Evolutionary conservation across 768 basidiomycete genomes (phyloP).

Genomic region (Trametes cingulata): DNA sequence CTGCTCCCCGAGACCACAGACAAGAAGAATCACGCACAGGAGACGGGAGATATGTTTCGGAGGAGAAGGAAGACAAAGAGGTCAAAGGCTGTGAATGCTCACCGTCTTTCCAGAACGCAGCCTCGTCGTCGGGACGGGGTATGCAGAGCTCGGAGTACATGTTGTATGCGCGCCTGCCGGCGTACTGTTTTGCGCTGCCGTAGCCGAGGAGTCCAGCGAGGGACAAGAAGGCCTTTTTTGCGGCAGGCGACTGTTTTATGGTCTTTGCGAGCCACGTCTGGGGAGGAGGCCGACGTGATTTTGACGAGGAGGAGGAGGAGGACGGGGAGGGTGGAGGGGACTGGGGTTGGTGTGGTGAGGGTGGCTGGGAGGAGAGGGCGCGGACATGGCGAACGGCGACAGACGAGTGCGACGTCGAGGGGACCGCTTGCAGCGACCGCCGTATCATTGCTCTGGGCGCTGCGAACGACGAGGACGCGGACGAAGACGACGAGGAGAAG

Average conservation of each 20-base stretch:
- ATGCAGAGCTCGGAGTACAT: constrained; percentile 62
- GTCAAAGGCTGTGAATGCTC: too few species aligned
- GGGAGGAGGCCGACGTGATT: constrained; percentile 1
- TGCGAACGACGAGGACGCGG: too few species aligned
- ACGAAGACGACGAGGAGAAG: too few species aligned
- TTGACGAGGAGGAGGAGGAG: background rate
- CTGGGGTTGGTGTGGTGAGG: background rate
- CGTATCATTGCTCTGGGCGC: too few species aligned
- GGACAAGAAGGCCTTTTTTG: constrained; percentile 46
- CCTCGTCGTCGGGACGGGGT: constrained; percentile 57
- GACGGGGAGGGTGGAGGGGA: background rate
- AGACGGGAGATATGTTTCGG: too few species aligned
- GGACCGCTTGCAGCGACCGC: background rate
- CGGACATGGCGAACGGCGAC: constrained; percentile 1
- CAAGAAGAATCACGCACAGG: too few species aligned
- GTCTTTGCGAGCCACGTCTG: constrained; percentile 54
- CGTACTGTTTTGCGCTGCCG: constrained; percentile 58
- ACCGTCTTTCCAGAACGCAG: constrained; percentile 67
- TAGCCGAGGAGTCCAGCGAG: constrained; percentile 60
- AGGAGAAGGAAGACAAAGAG: too few species aligned
- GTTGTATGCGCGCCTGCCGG: constrained; percentile 56
- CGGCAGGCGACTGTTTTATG: constrained; percentile 50
- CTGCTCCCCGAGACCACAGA: too few species aligned
- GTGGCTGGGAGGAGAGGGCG: background rate
- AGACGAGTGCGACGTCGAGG: background rate